These are phyloP conservation scores for Kwoniella dejecticola DNA, from an alignment of 768 basidiomycete genomes.

Conservation along the genomic window DNA sequence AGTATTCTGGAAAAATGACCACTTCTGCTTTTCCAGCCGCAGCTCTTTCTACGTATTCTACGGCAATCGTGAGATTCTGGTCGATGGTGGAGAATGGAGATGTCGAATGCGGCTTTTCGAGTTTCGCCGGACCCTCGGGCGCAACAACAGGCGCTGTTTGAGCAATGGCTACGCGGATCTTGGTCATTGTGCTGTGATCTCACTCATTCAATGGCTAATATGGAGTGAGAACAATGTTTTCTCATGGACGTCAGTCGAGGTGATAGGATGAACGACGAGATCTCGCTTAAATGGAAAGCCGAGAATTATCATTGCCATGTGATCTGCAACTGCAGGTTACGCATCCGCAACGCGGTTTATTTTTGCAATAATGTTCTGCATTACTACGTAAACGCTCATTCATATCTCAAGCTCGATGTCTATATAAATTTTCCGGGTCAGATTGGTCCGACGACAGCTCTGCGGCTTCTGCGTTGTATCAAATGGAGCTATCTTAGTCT, in stretches of 20 bases:
- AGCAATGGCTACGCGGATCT: slow-evolving; percentile 39
- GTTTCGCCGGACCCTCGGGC: slow-evolving; percentile 18
- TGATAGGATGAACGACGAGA: not conserved
- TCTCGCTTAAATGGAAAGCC: slow-evolving; percentile 8
- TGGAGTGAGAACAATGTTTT: not conserved
- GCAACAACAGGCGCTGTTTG: slow-evolving; percentile 40
- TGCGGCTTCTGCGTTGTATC: no score
- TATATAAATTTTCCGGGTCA: no score
- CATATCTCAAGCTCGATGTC: no score
- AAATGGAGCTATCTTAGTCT: not conserved
- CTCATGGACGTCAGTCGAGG: not conserved
- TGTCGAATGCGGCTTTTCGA: slow-evolving; percentile 20
- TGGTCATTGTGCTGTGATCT: slow-evolving; percentile 4
- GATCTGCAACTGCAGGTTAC: not conserved
- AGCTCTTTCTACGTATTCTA: slow-evolving; percentile 20
- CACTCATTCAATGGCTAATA: no score
- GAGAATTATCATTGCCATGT: not conserved
- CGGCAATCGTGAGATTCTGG: slow-evolving; percentile 22
- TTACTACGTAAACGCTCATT: no score
- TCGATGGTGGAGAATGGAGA: slow-evolving; percentile 34
- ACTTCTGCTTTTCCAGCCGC: slow-evolving; percentile 31
- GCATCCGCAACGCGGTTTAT: no score
- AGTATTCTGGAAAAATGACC: slow-evolving; percentile 52
- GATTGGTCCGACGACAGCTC: no score
- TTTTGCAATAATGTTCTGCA: no score